Conservation (phyloP, 139 green algal genomes). For the Closterium sp. region DNA sequence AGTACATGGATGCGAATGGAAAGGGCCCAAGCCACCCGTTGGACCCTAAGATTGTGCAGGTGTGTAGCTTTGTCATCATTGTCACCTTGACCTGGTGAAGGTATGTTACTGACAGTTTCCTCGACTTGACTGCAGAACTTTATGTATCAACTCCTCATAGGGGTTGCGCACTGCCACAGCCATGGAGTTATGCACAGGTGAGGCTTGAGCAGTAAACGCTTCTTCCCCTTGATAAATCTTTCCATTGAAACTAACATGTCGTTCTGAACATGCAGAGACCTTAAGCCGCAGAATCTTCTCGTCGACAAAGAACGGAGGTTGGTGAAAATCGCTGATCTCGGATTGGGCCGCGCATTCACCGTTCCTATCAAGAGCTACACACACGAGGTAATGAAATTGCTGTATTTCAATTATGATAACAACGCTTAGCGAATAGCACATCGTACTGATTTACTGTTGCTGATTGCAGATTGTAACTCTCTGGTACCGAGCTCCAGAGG, state of each 20-base stretch:
- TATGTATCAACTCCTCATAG: slow-evolving; percentile 95
- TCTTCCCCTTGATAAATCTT: not conserved
- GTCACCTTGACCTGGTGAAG: not conserved
- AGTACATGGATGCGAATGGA: slow-evolving; percentile 94
- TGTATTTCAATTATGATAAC: slow-evolving; percentile 96
- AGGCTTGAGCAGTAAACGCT: not conserved
- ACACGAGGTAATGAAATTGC: slow-evolving; percentile 92
- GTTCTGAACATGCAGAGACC: slow-evolving; percentile 62
- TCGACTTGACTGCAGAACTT: slow-evolving; percentile 71
- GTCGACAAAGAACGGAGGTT: slow-evolving; percentile 73
- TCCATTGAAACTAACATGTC: not conserved
- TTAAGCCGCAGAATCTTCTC: slow-evolving; percentile 99
- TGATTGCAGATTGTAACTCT: slow-evolving; percentile 94
- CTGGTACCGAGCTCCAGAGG: slow-evolving; percentile 98
- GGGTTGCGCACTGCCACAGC: slow-evolving; percentile 91
- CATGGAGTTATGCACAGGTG: slow-evolving; percentile 90
- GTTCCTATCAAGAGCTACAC: slow-evolving; percentile 99
- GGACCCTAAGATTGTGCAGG: slow-evolving; percentile 44
- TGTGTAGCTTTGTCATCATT: not conserved
- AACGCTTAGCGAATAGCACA: slow-evolving; percentile 90
- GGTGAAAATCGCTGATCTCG: slow-evolving; percentile 97
- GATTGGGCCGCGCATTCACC: slow-evolving; percentile 89
- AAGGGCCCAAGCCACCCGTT: slow-evolving; percentile 65
- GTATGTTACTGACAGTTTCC: not conserved
- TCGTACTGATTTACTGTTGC: slow-evolving; percentile 93